Evolutionary conservation across 768 basidiomycete species (phyloP).

Genomic region (Mycena belliarum): DNA sequence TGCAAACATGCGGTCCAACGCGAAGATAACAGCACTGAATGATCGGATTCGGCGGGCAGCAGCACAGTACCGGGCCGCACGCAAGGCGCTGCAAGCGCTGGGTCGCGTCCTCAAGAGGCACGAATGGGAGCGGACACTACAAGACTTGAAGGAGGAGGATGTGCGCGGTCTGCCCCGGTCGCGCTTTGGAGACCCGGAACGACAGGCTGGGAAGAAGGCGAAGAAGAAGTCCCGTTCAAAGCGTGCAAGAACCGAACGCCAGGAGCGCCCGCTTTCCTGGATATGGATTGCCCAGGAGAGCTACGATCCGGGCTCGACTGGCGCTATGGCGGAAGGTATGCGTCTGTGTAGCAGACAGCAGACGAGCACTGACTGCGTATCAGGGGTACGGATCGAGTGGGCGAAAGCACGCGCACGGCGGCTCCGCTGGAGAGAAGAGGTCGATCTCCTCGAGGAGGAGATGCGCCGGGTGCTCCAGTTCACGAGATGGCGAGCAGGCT

Average conservation of each 20-base stretch:
- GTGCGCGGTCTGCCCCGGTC: slow-evolving; percentile 21
- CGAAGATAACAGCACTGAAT: slow-evolving; percentile 18
- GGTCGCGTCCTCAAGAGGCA: neutral
- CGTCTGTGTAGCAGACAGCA: too few species aligned
- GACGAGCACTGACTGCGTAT: neutral
- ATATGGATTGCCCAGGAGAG: neutral
- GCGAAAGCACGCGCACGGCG: slow-evolving; percentile 22
- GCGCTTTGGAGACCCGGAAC: neutral
- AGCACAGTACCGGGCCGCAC: slow-evolving; percentile 22
- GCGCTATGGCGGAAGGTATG: neutral
- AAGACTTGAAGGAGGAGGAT: slow-evolving; percentile 16
- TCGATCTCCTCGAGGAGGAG: slow-evolving; percentile 1
- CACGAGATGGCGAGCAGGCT: neutral
- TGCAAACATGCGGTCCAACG: slow-evolving; percentile 26
- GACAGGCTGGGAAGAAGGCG: neutral
- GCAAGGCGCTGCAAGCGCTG: slow-evolving; percentile 16
- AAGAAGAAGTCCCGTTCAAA: neutral
- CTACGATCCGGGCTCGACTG: neutral
- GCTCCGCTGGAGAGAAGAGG: slow-evolving; percentile 26
- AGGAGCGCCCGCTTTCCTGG: slow-evolving; percentile 2
- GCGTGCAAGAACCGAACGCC: neutral
- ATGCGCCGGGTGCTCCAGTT: neutral
- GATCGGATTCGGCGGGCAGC: slow-evolving; percentile 19
- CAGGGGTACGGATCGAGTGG: slow-evolving; percentile 25
- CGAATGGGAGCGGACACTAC: slow-evolving; percentile 21